Evolutionary conservation across 164 flowering plant species (phyloP).

Genomic region (Vitis riparia): DNA sequence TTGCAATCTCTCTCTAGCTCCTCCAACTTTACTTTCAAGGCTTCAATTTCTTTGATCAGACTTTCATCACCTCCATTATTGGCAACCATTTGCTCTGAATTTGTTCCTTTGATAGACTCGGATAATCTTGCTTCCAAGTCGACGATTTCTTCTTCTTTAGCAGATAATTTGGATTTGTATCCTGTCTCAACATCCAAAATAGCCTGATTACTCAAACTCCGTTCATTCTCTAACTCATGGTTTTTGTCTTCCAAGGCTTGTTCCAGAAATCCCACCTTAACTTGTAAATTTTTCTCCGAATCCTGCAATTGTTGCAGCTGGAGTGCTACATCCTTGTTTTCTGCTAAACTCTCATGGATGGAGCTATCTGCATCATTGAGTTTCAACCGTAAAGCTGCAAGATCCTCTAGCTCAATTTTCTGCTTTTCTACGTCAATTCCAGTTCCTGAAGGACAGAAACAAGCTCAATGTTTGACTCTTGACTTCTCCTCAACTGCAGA

Average conservation of each 20-base stretch:
- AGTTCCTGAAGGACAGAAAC: conserved; percentile 81
- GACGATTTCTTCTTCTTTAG: conserved; percentile 48
- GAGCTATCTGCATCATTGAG: conserved; percentile 20
- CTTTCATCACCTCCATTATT: conserved; percentile 17
- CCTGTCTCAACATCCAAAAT: conserved; percentile 38
- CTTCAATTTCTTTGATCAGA: conserved; percentile 35
- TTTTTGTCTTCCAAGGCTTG: conserved; percentile 45
- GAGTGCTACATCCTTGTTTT: conserved; percentile 20
- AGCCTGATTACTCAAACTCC: conserved; percentile 24
- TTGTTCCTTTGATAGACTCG: conserved; percentile 19
- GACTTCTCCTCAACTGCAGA: conserved; percentile 62
- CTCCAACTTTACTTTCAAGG: conserved; percentile 36
- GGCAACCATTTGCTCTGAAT: conserved; percentile 16
- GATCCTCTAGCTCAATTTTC: conserved; percentile 57
- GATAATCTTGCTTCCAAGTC: conserved; percentile 44
- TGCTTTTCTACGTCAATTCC: conserved; percentile 76
- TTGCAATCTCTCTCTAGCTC: conserved; percentile 61
- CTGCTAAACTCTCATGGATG: conserved; percentile 20
- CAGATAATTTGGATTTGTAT: conserved; percentile 35
- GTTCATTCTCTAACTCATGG: conserved; percentile 40
- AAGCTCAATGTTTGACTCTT: conserved; percentile 87
- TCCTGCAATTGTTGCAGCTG: conserved; percentile 48
- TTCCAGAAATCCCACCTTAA: conserved; percentile 42
- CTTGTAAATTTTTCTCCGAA: conserved; percentile 48
- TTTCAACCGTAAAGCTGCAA: conserved; percentile 37